These are phyloP conservation scores for Avena insularis DNA, from an alignment of 176 grass and related monocot species.

Conservation along the genomic window DNA sequence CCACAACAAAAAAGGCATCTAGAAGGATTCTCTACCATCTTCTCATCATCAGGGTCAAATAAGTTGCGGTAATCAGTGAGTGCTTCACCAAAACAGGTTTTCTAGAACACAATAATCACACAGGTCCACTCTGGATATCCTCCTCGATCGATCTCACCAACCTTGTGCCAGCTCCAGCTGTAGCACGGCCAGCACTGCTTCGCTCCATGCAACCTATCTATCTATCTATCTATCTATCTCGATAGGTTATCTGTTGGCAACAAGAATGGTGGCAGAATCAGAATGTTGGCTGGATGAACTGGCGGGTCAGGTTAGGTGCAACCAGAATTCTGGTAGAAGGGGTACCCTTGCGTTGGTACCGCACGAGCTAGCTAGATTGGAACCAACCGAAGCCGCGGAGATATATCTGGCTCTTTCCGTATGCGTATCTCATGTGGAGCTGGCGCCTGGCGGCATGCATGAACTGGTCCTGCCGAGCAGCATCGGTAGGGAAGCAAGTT, in stretches of 20 bases:
- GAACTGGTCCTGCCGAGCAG: background rate
- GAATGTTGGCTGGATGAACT: slow-evolving; percentile 18
- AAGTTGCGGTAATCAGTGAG: background rate
- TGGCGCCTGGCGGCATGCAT: background rate
- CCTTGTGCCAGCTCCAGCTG: too few species aligned
- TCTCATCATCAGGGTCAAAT: background rate
- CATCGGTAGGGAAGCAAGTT: too few species aligned
- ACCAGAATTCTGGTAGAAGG: slow-evolving; percentile 41
- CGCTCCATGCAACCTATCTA: too few species aligned
- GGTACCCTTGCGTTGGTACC: background rate
- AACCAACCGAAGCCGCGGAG: background rate
- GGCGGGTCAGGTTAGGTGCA: slow-evolving; percentile 8
- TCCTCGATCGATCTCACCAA: background rate
- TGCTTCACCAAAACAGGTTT: background rate
- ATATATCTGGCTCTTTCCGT: background rate
- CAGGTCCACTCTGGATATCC: background rate
- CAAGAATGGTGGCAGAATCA: background rate
- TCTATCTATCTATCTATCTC: too few species aligned
- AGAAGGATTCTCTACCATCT: slow-evolving; percentile 27
- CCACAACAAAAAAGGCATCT: slow-evolving; percentile 34
- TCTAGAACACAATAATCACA: background rate
- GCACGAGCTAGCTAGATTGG: background rate
- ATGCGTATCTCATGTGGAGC: background rate
- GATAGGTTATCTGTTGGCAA: slow-evolving; percentile 5
- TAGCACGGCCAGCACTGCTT: too few species aligned